Base-by-base conservation (phyloP, 352 stramenopile species). In the Pythium sp. region DNA sequence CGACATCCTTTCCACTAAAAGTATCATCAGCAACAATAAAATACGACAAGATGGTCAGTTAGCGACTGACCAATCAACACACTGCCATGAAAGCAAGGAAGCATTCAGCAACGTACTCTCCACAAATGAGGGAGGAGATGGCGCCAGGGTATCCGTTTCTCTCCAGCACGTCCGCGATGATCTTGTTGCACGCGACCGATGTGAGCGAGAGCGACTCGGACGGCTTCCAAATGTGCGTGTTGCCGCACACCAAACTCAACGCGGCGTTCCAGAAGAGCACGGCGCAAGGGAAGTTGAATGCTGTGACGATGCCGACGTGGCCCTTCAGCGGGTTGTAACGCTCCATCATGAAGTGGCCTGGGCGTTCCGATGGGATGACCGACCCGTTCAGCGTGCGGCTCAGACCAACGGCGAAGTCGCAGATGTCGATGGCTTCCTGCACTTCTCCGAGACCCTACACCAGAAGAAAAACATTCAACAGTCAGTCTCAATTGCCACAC, bases 351-450 rank as follows among this genome's bases (percentile, higher is more conserved):
- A 95, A 94, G 80, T 98, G 93, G 0, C 91, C 91, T 1, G 87
- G 86, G 26, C 93, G 87, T 69, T 98, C 93, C 2, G 88, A 97
- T 20, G 91, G 91, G 56, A 98, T 95, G 68, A 98, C 81, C 18
- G 86, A 91, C 54, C 93, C 93, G 62, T 95, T 95, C 6, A 98
- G 77, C 46, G 76, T 85, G 64, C 93, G 90, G 67, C 84, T 96
- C 18, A 97, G 72, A n/a, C 93, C 93, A 46, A 97, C 92, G 11
- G 93, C 93, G 68, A 97, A 96, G 73, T 98, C 93, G 67, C 93
- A 98, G 58, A 98, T 98, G 75, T 98, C 93, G 64, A 98, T 95
- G 9, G 90, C 90, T 57, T 98, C 93, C 72, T 98, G 93, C 32
- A 98, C 93, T 69, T 98, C 93, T 51, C 93, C 93, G 9, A 98